phyloP scores from a whole-genome alignment of 2,329 filamentous ascomycete species.

The Penicillium vulpinum region DNA sequence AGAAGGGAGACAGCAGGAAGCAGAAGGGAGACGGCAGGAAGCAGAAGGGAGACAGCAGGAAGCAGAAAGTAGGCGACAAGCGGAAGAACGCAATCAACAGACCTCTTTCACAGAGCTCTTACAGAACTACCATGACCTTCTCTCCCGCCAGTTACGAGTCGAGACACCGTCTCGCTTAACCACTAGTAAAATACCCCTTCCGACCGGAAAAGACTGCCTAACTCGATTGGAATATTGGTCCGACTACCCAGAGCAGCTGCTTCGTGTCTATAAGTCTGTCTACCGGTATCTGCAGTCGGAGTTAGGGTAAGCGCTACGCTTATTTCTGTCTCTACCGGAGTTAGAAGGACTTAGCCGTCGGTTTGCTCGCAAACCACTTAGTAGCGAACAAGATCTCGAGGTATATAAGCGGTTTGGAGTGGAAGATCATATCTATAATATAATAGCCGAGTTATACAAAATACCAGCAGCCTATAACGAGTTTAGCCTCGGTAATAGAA shows the following conservation, averaged over 20 bases:
- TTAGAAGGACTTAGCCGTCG: background rate
- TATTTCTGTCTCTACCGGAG: background rate
- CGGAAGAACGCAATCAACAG: background rate
- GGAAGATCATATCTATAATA: conserved; percentile 7
- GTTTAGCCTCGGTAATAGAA: conserved; percentile 21
- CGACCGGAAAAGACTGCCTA: background rate
- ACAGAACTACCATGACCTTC: background rate
- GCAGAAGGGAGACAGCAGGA: no score
- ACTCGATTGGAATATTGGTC: background rate
- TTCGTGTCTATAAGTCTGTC: background rate
- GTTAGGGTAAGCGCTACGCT: background rate
- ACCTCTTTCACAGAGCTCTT: background rate
- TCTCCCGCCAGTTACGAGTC: background rate
- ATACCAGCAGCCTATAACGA: conserved; percentile 23
- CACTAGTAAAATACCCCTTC: background rate
- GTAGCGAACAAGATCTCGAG: background rate
- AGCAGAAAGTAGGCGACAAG: no score
- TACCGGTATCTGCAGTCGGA: background rate
- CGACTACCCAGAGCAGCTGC: background rate
- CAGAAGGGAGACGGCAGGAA: no score
- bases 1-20: no score
- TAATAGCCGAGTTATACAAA: conserved; percentile 27
- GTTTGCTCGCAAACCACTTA: background rate
- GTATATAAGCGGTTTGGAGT: background rate
- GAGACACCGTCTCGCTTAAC: background rate